These are phyloP conservation scores for Paraphaeosphaeria minitans DNA, from an alignment of 2,329 filamentous ascomycete species.

Conservation along the genomic window DNA sequence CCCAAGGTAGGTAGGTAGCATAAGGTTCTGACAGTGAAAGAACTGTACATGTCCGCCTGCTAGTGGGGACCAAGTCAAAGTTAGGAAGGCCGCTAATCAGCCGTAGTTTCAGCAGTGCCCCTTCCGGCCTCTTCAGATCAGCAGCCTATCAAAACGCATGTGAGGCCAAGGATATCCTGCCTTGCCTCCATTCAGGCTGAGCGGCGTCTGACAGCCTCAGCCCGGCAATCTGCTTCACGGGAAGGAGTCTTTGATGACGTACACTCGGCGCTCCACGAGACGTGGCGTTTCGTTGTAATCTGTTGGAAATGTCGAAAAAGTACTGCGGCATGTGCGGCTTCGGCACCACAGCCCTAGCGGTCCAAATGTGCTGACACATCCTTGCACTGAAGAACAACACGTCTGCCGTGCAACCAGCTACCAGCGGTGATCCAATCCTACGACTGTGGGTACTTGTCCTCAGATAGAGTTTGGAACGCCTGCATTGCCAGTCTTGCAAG, in stretches of 20 bases:
- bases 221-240: constrained; percentile 42
- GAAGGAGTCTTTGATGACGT: constrained; percentile 43
- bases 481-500: neutral
- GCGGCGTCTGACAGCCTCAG: constrained; percentile 35
- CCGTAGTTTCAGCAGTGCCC: constrained; percentile 34
- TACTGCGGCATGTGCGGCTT: constrained; percentile 32
- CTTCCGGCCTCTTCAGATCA: constrained; percentile 16
- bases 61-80: constrained; percentile 28
- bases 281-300: constrained; percentile 41
- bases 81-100: constrained; percentile 20
- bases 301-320: constrained; percentile 23
- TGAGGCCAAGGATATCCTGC: constrained; percentile 17
- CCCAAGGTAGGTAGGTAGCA: constrained; percentile 5
- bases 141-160: constrained; percentile 14
- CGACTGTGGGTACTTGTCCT: neutral
- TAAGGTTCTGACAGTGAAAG: constrained; percentile 8
- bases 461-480: neutral
- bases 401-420: neutral
- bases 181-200: constrained; percentile 25
- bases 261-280: constrained; percentile 41
- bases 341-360: neutral
- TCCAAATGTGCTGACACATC: constrained; percentile 23
- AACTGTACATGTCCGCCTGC: constrained; percentile 14
- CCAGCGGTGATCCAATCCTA: neutral
- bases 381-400: constrained; percentile 15